phyloP scores from a whole-genome alignment of 2,329 filamentous ascomycete species.

The Neopestalotiopsis rosae region DNA sequence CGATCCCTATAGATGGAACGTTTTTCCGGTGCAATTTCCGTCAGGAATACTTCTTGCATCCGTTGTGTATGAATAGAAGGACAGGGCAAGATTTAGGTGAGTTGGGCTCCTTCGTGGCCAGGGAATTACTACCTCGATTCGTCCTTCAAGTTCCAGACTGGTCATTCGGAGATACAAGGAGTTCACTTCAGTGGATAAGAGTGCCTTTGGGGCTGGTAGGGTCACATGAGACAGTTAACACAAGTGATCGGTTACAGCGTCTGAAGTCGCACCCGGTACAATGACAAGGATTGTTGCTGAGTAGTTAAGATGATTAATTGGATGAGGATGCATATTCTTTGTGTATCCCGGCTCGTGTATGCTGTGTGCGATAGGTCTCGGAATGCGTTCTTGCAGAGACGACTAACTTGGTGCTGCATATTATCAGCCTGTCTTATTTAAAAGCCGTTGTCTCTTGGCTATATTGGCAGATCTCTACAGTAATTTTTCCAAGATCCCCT shows the following conservation, averaged over 20 bases:
- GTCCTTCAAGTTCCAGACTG: neutral
- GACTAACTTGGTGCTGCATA: neutral
- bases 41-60: neutral
- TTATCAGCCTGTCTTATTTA: neutral
- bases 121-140: neutral
- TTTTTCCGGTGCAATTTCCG: neutral
- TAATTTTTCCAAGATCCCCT: neutral
- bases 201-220: neutral
- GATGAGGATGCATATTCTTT: slow-evolving; percentile 31
- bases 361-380: slow-evolving; percentile 22
- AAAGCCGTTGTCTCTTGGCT: neutral
- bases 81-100: neutral
- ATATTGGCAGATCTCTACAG: neutral
- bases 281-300: neutral
- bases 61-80: neutral
- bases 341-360: slow-evolving; percentile 25
- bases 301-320: neutral
- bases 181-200: neutral
- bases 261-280: slow-evolving; percentile 27
- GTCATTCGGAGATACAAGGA: slow-evolving; percentile 20
- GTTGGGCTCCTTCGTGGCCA: neutral
- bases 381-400: slow-evolving; percentile 11
- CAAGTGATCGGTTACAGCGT: slow-evolving; percentile 36
- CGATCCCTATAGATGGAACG: neutral
- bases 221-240: slow-evolving; percentile 35